Evolutionary conservation across 148 eudicot genomes (phyloP).

Genomic region (Rheum nobile): DNA sequence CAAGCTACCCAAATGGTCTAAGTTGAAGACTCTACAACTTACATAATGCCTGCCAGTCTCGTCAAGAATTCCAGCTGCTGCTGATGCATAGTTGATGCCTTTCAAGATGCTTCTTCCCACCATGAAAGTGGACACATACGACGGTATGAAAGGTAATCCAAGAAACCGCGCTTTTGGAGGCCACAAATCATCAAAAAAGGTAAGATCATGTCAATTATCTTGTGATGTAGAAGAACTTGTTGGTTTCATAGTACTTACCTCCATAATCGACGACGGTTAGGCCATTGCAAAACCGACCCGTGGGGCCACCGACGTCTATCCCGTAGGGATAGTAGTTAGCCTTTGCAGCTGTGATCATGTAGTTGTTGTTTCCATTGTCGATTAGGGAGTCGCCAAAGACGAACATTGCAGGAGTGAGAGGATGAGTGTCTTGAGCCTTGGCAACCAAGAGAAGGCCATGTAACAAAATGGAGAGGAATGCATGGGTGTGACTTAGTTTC

Average conservation of each 20-base stretch:
- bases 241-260: constrained; percentile 13
- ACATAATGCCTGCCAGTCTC: constrained; percentile 38
- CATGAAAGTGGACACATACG: constrained; percentile 18
- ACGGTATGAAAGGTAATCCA: constrained; percentile 32
- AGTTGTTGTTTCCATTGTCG: constrained; percentile 39
- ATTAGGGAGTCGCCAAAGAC: constrained; percentile 37
- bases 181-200: not conserved
- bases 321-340: constrained; percentile 39
- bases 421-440: constrained; percentile 17
- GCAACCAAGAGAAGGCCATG: constrained; percentile 1
- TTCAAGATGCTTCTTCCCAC: constrained; percentile 18
- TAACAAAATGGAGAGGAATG: constrained; percentile 16
- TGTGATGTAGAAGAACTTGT: not conserved
- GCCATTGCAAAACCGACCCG: constrained; percentile 37
- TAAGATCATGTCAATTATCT: not conserved
- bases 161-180: constrained; percentile 22
- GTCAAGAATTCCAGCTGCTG: constrained; percentile 39
- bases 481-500: constrained; percentile 1
- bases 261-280: constrained; percentile 40
- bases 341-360: constrained; percentile 23
- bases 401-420: constrained; percentile 35
- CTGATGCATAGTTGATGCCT: constrained; percentile 43
- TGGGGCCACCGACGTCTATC: constrained; percentile 27
- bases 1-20: too few species aligned
- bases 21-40: constrained; percentile 16